Evolutionary conservation across 2,329 filamentous ascomycete species (phyloP).

Genomic region (Tolypocladium sp.): DNA sequence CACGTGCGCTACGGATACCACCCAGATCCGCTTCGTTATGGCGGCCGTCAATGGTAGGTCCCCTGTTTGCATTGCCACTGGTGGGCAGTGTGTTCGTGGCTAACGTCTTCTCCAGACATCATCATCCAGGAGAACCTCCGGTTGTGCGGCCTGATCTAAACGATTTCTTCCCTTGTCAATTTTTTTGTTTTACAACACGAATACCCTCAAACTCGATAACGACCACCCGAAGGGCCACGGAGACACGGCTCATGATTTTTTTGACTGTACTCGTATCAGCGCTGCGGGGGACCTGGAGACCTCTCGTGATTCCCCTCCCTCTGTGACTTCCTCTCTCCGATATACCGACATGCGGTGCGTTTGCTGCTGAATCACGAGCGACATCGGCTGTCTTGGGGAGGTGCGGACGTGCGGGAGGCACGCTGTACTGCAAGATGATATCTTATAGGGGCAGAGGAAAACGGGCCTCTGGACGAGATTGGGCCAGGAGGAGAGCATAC

Average conservation of each 20-base stretch:
- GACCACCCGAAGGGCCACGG: slow-evolving; percentile 26
- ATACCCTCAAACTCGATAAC: slow-evolving; percentile 35
- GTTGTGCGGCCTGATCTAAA: slow-evolving; percentile 91
- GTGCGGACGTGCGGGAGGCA: neutral
- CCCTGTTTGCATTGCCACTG: neutral
- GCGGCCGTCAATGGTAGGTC: slow-evolving; percentile 90
- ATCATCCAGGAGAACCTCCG: slow-evolving; percentile 99
- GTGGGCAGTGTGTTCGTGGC: slow-evolving; percentile 6
- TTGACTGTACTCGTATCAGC: slow-evolving; percentile 22
- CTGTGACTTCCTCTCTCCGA: neutral
- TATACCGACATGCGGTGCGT: neutral
- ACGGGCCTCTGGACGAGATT: neutral
- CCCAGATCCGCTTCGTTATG: slow-evolving; percentile 99
- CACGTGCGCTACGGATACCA: slow-evolving; percentile 96
- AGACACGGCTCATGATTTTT: slow-evolving; percentile 26
- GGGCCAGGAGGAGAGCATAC: slow-evolving; percentile 6
- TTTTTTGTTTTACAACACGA: slow-evolving; percentile 21
- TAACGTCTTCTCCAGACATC: slow-evolving; percentile 63
- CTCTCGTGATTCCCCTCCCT: neutral
- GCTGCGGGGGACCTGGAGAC: slow-evolving; percentile 9
- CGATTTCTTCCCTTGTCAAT: slow-evolving; percentile 22
- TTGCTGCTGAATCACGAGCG: neutral
- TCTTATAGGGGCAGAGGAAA: neutral
- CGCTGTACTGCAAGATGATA: neutral
- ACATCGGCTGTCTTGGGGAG: neutral